Conservation (phyloP, 2,329 filamentous ascomycete genomes). For the Ophiobolus disseminans region DNA sequence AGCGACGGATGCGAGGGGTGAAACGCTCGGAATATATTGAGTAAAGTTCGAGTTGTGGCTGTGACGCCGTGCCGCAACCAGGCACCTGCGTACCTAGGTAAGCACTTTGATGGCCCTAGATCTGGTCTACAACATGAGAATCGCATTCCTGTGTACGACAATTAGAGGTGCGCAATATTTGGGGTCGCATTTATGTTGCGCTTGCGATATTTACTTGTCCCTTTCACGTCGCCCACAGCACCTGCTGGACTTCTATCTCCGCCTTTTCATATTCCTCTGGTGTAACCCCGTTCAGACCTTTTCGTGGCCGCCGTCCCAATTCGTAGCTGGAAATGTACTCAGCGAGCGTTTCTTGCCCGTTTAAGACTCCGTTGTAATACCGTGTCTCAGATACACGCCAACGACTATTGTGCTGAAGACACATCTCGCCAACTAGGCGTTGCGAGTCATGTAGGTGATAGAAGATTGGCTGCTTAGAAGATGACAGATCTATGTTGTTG, state of each 20-base stretch:
- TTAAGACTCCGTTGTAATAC: background rate
- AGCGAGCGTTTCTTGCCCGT: background rate
- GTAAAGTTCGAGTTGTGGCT: no score
- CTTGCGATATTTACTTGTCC: background rate
- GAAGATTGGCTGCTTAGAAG: background rate
- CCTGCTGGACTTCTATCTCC: background rate
- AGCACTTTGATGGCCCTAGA: no score
- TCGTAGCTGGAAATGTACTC: background rate
- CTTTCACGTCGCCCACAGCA: background rate
- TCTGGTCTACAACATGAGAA: no score
- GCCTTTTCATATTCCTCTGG: background rate
- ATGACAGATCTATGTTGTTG: background rate
- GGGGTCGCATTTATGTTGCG: background rate
- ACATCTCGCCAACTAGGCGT: conserved; percentile 5
- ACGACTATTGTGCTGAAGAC: background rate
- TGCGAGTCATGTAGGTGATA: conserved; percentile 5
- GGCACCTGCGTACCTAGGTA: no score
- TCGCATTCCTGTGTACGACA: background rate
- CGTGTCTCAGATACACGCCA: background rate
- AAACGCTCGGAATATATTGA: no score
- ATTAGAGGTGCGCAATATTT: background rate
- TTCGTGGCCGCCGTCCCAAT: background rate
- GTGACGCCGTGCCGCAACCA: no score
- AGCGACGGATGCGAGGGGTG: no score
- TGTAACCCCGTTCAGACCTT: background rate